These are phyloP conservation scores for Lolium multiflorum DNA, from an alignment of 176 grass and related monocot species.

Conservation along the genomic window DNA sequence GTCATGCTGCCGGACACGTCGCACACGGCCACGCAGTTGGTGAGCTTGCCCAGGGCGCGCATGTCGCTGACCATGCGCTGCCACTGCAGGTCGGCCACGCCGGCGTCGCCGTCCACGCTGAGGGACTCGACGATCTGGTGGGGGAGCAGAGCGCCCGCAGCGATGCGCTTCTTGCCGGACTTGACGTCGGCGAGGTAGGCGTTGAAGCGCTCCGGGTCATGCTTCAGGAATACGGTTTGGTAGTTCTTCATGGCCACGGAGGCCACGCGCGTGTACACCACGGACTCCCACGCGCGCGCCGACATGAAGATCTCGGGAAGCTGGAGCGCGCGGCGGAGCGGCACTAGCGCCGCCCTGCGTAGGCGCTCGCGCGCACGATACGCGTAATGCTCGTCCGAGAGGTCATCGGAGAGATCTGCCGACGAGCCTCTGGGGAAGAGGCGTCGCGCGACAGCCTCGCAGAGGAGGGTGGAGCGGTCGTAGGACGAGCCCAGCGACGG, in stretches of 20 bases:
- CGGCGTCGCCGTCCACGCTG: background rate
- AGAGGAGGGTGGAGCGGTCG: slow-evolving; percentile 71
- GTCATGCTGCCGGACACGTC: slow-evolving; percentile 79
- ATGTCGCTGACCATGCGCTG: slow-evolving; percentile 73
- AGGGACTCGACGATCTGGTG: slow-evolving; percentile 59
- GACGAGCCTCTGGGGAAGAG: slow-evolving; percentile 65
- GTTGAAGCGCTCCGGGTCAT: slow-evolving; percentile 63
- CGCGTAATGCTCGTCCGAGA: slow-evolving; percentile 68
- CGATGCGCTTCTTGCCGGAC: slow-evolving; percentile 56
- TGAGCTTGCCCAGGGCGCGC: slow-evolving; percentile 45
- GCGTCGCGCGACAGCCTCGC: slow-evolving; percentile 70
- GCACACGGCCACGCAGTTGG: slow-evolving; percentile 69
- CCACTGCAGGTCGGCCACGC: slow-evolving; percentile 74
- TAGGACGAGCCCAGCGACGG: slow-evolving; percentile 65
- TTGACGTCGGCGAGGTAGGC: slow-evolving; percentile 62
- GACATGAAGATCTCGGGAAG: slow-evolving; percentile 77
- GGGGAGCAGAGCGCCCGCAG: slow-evolving; percentile 72
- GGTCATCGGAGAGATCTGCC: slow-evolving; percentile 32
- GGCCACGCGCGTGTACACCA: slow-evolving; percentile 71
- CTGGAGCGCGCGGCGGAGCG: slow-evolving; percentile 71
- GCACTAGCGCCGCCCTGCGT: slow-evolving; percentile 54
- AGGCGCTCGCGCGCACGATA: slow-evolving; percentile 71
- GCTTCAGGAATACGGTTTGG: slow-evolving; percentile 57
- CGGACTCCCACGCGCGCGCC: slow-evolving; percentile 49
- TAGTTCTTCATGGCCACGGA: slow-evolving; percentile 86